Evolutionary conservation across 2,329 filamentous ascomycete species (phyloP), one percentile per base, ranked within the genome.

Genomic region (Gliomastix tumulicola): DNA sequence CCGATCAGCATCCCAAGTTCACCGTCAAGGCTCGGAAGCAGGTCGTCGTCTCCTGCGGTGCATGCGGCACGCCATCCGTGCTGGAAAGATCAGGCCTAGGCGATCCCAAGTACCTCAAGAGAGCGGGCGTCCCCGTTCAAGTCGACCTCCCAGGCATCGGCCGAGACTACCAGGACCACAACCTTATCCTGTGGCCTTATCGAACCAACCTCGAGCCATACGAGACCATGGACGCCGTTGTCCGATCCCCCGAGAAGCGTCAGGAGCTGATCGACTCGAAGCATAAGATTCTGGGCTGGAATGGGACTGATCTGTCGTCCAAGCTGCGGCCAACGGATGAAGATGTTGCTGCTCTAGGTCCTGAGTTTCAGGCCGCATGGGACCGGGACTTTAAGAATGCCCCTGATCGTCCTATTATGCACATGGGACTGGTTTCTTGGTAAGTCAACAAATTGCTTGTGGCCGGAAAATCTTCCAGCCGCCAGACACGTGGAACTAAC

Each of bases 321-420:
- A 81, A 81, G 48, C 51, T 80, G 19, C 66, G 77, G 2, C 74
- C 75, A 0, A 67, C 68, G 0, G 63, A 71, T 5, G 51, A 56
- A 11, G 76, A 80, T 35, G 63, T 76, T 10, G 61, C 59, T 9
- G 55, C 61, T 3, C 59, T 81, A 1, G 73, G 74, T 0, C 63
- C 68, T 5, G 66, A 67, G 1, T 77, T 80, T 47, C 55, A 68
- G 39, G 54, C 57, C 18, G 60, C 63, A 0, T 81, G 74, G 75
- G 61, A 79, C n/a, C 51, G 51, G 3, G 72, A 79, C 44, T 81
- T 75, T 53, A 54, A 53, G 36, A 22, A 55, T 4, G 25, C 39
- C 4, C 50, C 53, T 1, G 63, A 73, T 30, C 62, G 63, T n/a
- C 73, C 73, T 0, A 35, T 76, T 9, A 63, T 68, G 56, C 58